A percentile compares a stretch with the other conserved stretches of the same genome.
phyloP scores from a whole-genome alignment of 2,329 filamentous ascomycete genomes.

The Talaromyces atroroseus region DNA sequence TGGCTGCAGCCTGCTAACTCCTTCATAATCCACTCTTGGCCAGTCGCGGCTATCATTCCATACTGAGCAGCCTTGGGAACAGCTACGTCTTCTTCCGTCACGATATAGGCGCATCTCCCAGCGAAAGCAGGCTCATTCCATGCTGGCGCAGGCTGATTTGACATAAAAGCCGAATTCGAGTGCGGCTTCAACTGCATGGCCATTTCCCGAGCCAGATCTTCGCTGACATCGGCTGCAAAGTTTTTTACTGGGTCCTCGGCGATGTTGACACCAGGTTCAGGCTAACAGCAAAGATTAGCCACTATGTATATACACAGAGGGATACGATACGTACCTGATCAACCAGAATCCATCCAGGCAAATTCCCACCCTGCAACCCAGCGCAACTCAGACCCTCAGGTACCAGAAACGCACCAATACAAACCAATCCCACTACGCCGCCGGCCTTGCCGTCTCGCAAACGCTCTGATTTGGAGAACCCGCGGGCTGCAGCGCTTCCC shows the following conservation, averaged over 20 bases:
- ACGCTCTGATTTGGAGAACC: conserved; percentile 22
- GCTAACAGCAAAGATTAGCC: neutral
- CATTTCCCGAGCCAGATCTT: conserved; percentile 2
- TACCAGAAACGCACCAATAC: conserved; percentile 32
- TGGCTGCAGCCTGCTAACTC: conserved; percentile 15
- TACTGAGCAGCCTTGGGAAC: conserved; percentile 21
- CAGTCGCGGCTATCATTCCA: conserved; percentile 21
- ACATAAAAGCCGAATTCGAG: conserved; percentile 20
- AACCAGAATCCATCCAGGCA: conserved; percentile 22
- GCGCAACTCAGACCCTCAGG: conserved; percentile 27
- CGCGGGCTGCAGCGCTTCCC: conserved; percentile 23
- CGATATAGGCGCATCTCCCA: conserved; percentile 20
- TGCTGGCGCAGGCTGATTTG: conserved; percentile 20
- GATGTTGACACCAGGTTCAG: neutral
- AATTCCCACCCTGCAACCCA: conserved; percentile 19
- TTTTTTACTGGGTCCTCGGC: neutral
- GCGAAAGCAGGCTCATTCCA: conserved; percentile 21
- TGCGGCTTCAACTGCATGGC: conserved; percentile 18
- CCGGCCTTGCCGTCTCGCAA: conserved; percentile 23
- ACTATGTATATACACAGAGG: too few species aligned
- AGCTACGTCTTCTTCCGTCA: conserved; percentile 19
- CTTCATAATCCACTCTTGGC: conserved; percentile 19
- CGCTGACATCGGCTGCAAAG: conserved; percentile 8
- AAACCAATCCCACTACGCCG: conserved; percentile 27
- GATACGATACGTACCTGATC: conserved; percentile 18